A percentile compares a stretch with the other conserved stretches of the same genome.
Evolutionary conservation across 225 moss, liverwort and hornwort genomes (phyloP).

Genomic region (Climacium dendroides): DNA sequence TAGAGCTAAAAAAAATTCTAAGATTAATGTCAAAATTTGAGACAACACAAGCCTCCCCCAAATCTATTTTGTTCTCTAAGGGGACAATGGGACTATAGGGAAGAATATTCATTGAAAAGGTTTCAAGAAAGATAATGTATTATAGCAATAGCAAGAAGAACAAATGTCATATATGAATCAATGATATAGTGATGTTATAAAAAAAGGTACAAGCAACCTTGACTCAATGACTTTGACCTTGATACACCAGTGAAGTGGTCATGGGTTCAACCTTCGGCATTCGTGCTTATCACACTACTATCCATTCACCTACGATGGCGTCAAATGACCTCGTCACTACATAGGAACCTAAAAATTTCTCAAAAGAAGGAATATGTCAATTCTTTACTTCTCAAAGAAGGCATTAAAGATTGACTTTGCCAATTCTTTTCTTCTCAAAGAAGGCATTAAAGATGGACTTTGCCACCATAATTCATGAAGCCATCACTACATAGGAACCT

Average conservation of each 20-base stretch:
- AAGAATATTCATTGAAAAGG: not conserved
- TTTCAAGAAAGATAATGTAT: not conserved
- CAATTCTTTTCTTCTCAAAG: too few relatives aligned
- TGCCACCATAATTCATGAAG: too few relatives aligned
- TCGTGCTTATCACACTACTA: too few relatives aligned
- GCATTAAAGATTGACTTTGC: too few relatives aligned
- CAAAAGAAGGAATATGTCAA: too few relatives aligned
- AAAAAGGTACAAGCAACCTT: accelerated
- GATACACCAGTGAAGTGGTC: accelerated
- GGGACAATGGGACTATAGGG: not conserved
- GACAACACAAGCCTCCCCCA: accelerated
- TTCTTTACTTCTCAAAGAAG: too few relatives aligned
- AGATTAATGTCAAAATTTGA: not conserved
- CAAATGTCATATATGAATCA: not conserved
- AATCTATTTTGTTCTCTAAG: accelerated
- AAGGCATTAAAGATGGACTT: too few relatives aligned
- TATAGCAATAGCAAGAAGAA: not conserved
- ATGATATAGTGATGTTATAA: not conserved
- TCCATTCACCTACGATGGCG: accelerated
- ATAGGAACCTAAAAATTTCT: not conserved
- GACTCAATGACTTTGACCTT: not conserved
- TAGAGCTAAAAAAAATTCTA: too few relatives aligned
- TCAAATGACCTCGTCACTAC: not conserved
- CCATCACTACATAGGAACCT: too few relatives aligned
- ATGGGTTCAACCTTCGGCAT: accelerated